Conservation (phyloP, 2,329 filamentous ascomycete species). For the Coleophoma eucalyptorum region DNA sequence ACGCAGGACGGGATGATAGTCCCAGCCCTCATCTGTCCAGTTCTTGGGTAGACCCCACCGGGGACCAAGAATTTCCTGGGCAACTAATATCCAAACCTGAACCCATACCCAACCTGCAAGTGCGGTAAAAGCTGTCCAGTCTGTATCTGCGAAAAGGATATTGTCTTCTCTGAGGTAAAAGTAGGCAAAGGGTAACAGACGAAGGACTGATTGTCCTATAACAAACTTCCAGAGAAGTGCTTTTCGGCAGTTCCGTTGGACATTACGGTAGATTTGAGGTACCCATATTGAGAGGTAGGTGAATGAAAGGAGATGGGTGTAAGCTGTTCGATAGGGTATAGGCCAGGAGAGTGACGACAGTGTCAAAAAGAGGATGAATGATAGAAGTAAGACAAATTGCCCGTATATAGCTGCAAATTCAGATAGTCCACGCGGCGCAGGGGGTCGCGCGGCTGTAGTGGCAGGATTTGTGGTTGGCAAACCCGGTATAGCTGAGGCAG, state of each 20-base stretch:
- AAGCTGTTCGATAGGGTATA: slow-evolving; percentile 46
- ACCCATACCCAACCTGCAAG: slow-evolving; percentile 81
- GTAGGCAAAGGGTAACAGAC: slow-evolving; percentile 78
- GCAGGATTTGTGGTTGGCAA: slow-evolving; percentile 24
- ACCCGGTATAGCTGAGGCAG: slow-evolving; percentile 18
- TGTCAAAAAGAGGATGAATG: slow-evolving; percentile 53
- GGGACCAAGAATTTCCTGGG: slow-evolving; percentile 82
- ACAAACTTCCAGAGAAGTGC: slow-evolving; percentile 92
- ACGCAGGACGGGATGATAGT: slow-evolving; percentile 88
- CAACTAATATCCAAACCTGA: slow-evolving; percentile 74
- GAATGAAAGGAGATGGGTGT: slow-evolving; percentile 63
- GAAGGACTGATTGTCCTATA: slow-evolving; percentile 73
- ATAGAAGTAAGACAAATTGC: slow-evolving; percentile 51
- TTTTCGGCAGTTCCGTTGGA: slow-evolving; percentile 84
- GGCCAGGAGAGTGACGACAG: slow-evolving; percentile 60
- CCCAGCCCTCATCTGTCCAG: slow-evolving; percentile 75
- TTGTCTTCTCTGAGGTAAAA: slow-evolving; percentile 79
- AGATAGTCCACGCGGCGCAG: slow-evolving; percentile 17
- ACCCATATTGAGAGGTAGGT: slow-evolving; percentile 86
- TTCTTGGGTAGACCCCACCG: slow-evolving; percentile 76
- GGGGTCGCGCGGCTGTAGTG: slow-evolving; percentile 15
- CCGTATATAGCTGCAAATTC: slow-evolving; percentile 54
- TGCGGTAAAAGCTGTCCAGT: slow-evolving; percentile 59
- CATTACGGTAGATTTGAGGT: slow-evolving; percentile 88
- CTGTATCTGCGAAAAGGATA: slow-evolving; percentile 71